Conservation (phyloP, 2,329 filamentous ascomycete genomes). For the Cladosporium sp. region DNA sequence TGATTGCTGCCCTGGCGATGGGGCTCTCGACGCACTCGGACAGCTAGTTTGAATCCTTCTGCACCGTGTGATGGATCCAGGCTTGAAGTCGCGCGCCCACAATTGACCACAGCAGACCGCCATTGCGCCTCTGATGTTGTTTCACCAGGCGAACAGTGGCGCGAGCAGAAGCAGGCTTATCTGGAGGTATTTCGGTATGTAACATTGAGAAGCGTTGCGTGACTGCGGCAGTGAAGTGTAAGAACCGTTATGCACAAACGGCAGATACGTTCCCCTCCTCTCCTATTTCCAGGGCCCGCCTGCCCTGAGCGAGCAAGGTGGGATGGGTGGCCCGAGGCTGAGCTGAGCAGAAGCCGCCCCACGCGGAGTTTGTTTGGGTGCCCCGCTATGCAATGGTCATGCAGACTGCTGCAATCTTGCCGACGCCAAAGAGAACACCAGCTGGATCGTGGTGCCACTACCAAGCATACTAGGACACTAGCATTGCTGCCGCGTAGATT, state of each 20-base stretch:
- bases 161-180: neutral
- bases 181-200: neutral
- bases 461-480: slow-evolving; percentile 4
- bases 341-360: neutral
- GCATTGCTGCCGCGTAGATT: neutral
- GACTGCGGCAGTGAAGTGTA: neutral
- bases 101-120: slow-evolving; percentile 5
- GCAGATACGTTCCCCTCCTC: neutral
- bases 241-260: neutral
- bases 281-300: neutral
- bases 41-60: slow-evolving; percentile 16
- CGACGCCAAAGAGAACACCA: slow-evolving; percentile 2
- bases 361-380: neutral
- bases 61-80: slow-evolving; percentile 11
- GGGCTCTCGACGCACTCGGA: neutral
- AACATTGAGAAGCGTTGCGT: neutral
- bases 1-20: slow-evolving; percentile 7
- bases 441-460: neutral
- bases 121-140: neutral
- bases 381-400: slow-evolving; percentile 3
- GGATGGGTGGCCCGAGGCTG: neutral
- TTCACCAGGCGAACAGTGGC: neutral
- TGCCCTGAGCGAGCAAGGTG: neutral
- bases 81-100: slow-evolving; percentile 3
- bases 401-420: slow-evolving; percentile 1